Conservation (phyloP, 176 grass and related monocot species). For the Triticum turgidum region DNA sequence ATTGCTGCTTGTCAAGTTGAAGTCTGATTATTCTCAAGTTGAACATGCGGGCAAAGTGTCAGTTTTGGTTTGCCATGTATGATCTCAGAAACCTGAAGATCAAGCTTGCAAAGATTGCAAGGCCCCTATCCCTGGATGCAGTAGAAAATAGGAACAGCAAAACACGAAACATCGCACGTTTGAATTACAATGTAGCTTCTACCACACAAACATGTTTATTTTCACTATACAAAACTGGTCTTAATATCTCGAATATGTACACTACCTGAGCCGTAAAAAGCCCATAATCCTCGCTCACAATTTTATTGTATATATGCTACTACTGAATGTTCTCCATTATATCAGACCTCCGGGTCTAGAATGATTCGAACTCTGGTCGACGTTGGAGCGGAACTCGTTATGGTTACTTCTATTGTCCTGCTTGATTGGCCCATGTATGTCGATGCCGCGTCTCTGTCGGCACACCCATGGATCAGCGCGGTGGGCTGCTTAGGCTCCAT, state of each 20-base stretch:
- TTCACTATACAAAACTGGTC: background rate
- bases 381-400: constrained; percentile 32
- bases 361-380: constrained; percentile 38
- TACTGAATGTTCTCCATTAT: background rate
- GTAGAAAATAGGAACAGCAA: too few species aligned
- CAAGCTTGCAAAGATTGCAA: too few species aligned
- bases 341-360: constrained; percentile 25
- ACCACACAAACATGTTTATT: background rate
- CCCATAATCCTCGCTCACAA: background rate
- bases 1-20: background rate
- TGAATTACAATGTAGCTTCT: too few species aligned
- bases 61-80: too few species aligned
- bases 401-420: constrained; percentile 41
- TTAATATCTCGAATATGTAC: background rate
- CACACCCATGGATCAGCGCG: background rate
- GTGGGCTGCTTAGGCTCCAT: constrained; percentile 29
- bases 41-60: too few species aligned
- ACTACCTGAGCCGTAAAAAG: background rate
- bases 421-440: constrained; percentile 1
- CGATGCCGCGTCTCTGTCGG: too few species aligned
- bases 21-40: too few species aligned
- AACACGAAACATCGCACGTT: too few species aligned
- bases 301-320: background rate
- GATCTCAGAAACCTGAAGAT: too few species aligned
- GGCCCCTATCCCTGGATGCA: too few species aligned